A percentile compares a stretch with the other conserved stretches of the same genome.
Conservation (phyloP, 2,329 filamentous ascomycete species). For the Zelopaecilomyces penicillatus region DNA sequence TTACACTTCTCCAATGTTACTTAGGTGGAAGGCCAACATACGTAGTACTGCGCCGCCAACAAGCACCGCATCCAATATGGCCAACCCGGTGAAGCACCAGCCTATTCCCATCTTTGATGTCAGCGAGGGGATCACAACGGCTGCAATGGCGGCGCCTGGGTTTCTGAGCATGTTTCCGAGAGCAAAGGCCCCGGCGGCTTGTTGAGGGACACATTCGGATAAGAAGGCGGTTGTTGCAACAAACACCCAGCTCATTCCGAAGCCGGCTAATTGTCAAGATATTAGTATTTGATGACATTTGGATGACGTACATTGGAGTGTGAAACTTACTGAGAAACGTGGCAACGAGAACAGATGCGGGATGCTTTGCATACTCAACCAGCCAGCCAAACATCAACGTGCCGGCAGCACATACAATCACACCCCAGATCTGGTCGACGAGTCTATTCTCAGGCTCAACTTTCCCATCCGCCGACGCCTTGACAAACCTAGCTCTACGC, state of each 20-base stretch:
- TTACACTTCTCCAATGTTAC: not conserved
- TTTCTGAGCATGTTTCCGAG: slow-evolving; percentile 32
- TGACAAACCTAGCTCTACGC: slow-evolving; percentile 16
- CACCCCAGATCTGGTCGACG: slow-evolving; percentile 30
- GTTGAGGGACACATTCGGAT: slow-evolving; percentile 29
- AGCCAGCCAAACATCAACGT: slow-evolving; percentile 35
- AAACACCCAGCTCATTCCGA: slow-evolving; percentile 33
- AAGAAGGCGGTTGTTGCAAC: slow-evolving; percentile 33
- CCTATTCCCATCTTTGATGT: slow-evolving; percentile 27
- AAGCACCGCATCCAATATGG: slow-evolving; percentile 20
- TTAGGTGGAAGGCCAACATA: slow-evolving; percentile 5
- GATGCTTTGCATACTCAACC: slow-evolving; percentile 19
- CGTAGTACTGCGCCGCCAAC: slow-evolving; percentile 16
- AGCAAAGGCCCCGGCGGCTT: slow-evolving; percentile 32
- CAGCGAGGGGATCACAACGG: slow-evolving; percentile 26
- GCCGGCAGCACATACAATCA: slow-evolving; percentile 27
- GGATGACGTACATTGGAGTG: not conserved
- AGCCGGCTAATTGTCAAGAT: slow-evolving; percentile 16
- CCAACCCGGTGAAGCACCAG: slow-evolving; percentile 32
- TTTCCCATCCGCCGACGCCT: slow-evolving; percentile 7
- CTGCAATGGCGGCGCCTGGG: slow-evolving; percentile 28
- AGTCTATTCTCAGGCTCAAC: slow-evolving; percentile 30
- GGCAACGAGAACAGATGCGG: slow-evolving; percentile 19
- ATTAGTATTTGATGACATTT: too few relatives aligned
- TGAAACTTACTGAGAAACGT: slow-evolving; percentile 20